Evolutionary conservation across 371 early-diverging fungal species (phyloP), one percentile per base, ranked within the genome.

Genomic region (Mortierella sp.): DNA sequence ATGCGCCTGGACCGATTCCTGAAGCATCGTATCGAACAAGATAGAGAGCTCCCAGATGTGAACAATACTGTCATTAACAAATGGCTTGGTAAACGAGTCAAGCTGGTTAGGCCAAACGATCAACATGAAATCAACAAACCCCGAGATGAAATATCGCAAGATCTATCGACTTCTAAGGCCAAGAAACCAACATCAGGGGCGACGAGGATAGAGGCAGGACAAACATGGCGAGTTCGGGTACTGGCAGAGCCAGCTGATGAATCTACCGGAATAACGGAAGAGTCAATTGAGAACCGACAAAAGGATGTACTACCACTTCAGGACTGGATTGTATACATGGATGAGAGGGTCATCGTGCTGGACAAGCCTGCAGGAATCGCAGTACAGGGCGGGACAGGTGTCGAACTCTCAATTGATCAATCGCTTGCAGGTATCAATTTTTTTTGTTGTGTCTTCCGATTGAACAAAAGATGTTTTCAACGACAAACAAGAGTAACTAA

Each of bases 1-100:
- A 77, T 77, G 78, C 69, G 78, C 0, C 59, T 77, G 22, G 78
- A 77, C 47, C 73, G 78, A 28, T 77, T 77, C 32, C 52, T 77
- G 13, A 65, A 28, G n/a, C 50, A 65, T n/a, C 69, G 67, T 9
- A 43, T 77, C 8, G 43, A 16, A 1, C 48, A 48, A 11, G 68
- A 63, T 6, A 45, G 43, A 10, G 48, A 69, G 16, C 58, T 59
- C 15, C 11, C 57, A 10, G 8, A 58, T 19, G 33, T 69, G n/a
- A 68, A 28, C 47, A 67, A 77, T 13, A 36, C 13, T 19, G 4
- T 50, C 19, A 47, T 77, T 13, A 50, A 43, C 62, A 73, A 77
- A 16, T 77, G 78, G 78, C 57, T 77, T 13, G 65, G 70, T n/a
- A 65, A 73, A 52, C 53, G 70, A 4, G 21, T 77, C 69, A 73